Evolutionary conservation across 2,329 filamentous ascomycete species (phyloP).

Genomic region (Malbranchea zuffiana): DNA sequence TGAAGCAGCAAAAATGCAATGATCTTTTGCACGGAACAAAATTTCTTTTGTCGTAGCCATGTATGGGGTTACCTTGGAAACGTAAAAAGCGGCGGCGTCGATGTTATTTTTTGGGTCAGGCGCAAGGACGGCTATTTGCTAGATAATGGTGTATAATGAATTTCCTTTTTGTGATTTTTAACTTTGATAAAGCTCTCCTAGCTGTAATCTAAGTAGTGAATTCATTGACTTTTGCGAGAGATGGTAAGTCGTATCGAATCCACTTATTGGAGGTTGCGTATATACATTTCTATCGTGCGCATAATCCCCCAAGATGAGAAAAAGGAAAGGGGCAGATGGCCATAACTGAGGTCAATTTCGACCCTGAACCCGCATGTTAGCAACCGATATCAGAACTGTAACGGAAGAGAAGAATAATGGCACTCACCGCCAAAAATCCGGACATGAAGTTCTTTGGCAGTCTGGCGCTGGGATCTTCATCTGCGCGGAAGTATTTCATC

Average conservation of each 20-base stretch:
- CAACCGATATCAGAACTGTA: background rate
- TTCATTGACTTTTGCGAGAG: too few relatives aligned
- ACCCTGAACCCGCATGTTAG: conserved; percentile 1
- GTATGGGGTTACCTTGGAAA: too few relatives aligned
- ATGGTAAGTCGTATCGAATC: too few relatives aligned
- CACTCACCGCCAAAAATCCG: conserved; percentile 80
- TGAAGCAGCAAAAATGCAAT: conserved; percentile 25
- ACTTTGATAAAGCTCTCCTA: too few relatives aligned
- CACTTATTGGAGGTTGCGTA: conserved; percentile 7
- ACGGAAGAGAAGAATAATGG: conserved; percentile 14
- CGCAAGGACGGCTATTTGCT: too few relatives aligned
- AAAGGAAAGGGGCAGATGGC: background rate
- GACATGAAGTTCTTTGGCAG: conserved; percentile 85
- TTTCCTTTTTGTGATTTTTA: too few relatives aligned
- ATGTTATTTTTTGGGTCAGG: too few relatives aligned
- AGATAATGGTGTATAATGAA: too few relatives aligned
- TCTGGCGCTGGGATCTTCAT: conserved; percentile 64
- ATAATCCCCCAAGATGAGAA: background rate
- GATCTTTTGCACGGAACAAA: background rate
- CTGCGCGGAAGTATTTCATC: conserved; percentile 90
- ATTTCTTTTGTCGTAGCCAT: too few relatives aligned
- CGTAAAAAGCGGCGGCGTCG: too few relatives aligned
- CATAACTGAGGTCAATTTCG: conserved; percentile 2
- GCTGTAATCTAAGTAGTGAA: too few relatives aligned
- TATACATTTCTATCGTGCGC: conserved; percentile 11